A percentile compares a stretch with the other conserved stretches of the same genome.
phyloP scores from a whole-genome alignment of 1,139 yeast species.

The Pichiaceae sp. region DNA sequence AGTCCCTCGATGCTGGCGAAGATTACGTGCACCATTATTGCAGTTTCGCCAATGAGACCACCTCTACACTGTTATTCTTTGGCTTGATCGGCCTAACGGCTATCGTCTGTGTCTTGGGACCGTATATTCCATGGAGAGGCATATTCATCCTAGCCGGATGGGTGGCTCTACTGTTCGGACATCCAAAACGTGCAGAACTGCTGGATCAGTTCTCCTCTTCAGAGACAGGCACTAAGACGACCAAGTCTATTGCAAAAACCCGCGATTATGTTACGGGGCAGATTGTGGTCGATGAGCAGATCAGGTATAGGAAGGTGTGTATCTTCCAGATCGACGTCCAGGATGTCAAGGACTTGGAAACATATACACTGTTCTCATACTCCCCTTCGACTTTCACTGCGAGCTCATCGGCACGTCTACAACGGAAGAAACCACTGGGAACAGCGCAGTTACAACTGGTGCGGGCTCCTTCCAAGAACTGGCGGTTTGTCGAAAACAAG shows the following conservation, averaged over 20 bases:
- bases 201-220: neutral
- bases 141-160: conserved; percentile 52
- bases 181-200: conserved; percentile 32
- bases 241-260: neutral
- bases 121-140: conserved; percentile 59
- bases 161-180: conserved; percentile 41
- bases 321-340: conserved; percentile 67
- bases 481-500: conserved; percentile 60
- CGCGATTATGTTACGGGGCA: neutral
- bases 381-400: conserved; percentile 45
- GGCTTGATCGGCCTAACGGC: conserved; percentile 25
- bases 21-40: conserved; percentile 54
- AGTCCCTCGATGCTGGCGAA: conserved; percentile 45
- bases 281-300: conserved; percentile 54
- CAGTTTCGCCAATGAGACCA: conserved; percentile 63
- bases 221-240: neutral
- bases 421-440: conserved; percentile 64
- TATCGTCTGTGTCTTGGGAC: conserved; percentile 43
- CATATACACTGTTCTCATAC: conserved; percentile 49
- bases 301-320: conserved; percentile 57
- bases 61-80: conserved; percentile 48
- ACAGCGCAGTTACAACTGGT: conserved; percentile 48
- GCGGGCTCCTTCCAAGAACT: conserved; percentile 53
- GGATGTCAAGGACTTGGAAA: conserved; percentile 45
- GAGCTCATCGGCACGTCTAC: conserved; percentile 39